Base-by-base conservation (phyloP, 2,329 filamentous ascomycete species). In the Paramyrothecium sp. region DNA sequence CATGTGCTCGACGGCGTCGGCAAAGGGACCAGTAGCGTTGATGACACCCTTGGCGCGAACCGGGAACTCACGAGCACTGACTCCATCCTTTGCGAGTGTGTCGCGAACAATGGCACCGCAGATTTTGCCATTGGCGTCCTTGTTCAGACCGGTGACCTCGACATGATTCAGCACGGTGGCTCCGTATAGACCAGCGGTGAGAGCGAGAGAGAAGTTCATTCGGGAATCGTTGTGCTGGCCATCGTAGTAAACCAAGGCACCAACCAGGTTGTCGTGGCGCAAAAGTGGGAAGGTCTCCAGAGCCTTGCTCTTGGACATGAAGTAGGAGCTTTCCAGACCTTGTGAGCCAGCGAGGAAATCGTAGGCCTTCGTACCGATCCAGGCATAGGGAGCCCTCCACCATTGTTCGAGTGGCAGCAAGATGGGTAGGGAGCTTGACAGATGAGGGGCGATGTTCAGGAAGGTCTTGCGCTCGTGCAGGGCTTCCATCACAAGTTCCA, bases 161-260 rank as follows among this genome's bases (percentile, higher is more conserved):
- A 91, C 81, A 74, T 95, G 89, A 75, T 92, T 94, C 59, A 92
- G 85, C 22, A 94, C 82, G 16, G 89, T 94, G 51, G 88, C 87
- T 57, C 91, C 91, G 69, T 93, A 93, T 38, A 93, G 80, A 10
- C 89, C 87, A 55, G 90, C 90, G 8, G 90, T 94, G 79, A 92
- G 87, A 21, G 89, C 90, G 52, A 95, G 81, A 11, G 89, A 91
- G 50, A 93, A 87, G 71, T 94, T 94, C 90, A 94, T 95, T 60
- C 90, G 86, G 23, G 90, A 92, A 71, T 95, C 90, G 69, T 95
- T 94, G 78, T 94, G 91, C 57, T 90, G 90, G 61, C 90, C 90
- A 75, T 95, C 89, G 70, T 94, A 94, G 81, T 95, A 95, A 41
- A 94, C 90, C 67, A 94, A 77, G 34, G 90, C 90, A 63, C 91